Evolutionary conservation across 768 basidiomycete genomes (phyloP).

Genomic region (Boletus huronensis): DNA sequence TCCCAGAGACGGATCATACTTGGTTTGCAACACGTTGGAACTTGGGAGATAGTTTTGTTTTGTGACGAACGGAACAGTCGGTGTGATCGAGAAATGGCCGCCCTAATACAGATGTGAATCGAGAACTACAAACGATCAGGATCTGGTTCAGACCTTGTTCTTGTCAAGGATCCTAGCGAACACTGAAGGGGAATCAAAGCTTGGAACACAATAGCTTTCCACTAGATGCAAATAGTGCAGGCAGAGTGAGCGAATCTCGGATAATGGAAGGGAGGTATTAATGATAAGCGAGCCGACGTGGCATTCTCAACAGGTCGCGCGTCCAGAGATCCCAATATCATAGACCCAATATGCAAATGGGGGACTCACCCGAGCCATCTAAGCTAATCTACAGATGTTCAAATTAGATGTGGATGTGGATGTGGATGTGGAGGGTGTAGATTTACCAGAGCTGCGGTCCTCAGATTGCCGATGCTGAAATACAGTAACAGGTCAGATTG

Average conservation of each 20-base stretch:
- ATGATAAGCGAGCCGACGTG: not conserved
- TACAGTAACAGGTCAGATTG: conserved; percentile 5
- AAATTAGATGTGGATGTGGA: conserved; percentile 3
- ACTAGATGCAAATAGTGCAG: conserved; percentile 40
- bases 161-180: conserved; percentile 90
- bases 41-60: conserved; percentile 84
- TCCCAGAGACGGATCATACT: conserved; percentile 33
- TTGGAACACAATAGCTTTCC: conserved; percentile 88
- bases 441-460: conserved; percentile 71
- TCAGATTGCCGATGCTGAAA: conserved; percentile 74
- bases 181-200: conserved; percentile 91
- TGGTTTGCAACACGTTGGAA: conserved; percentile 85
- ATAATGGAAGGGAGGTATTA: not conserved
- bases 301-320: not conserved
- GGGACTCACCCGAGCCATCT: conserved; percentile 69
- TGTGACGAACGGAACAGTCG: conserved; percentile 60
- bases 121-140: not conserved
- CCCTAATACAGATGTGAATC: conserved; percentile 43
- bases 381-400: conserved; percentile 51
- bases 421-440: not conserved
- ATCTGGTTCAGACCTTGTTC: conserved; percentile 46
- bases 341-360: not conserved
- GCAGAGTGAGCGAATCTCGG: conserved; percentile 2
- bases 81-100: conserved; percentile 89
- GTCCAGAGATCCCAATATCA: not conserved